Conservation (phyloP, 441 rosid genomes). For the Adansonia gregorii region DNA sequence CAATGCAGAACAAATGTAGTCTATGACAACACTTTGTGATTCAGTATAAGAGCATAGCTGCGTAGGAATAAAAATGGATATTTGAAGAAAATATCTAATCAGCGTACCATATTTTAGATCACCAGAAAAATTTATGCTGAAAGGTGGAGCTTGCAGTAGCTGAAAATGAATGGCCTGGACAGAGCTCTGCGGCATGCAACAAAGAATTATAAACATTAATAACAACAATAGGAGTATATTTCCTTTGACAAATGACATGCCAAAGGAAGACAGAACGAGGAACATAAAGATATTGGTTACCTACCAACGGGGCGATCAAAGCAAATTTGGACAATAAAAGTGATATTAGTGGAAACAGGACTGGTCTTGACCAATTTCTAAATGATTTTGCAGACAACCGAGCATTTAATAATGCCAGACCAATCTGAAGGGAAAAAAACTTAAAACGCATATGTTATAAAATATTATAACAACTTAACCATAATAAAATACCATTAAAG, state of each 20-base stretch:
- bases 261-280: slow-evolving; percentile 19
- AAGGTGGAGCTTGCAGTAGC: slow-evolving; percentile 82
- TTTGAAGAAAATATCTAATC: slow-evolving; percentile 18
- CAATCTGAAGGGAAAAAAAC: slow-evolving; percentile 53
- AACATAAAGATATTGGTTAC: slow-evolving; percentile 29
- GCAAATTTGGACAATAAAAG: slow-evolving; percentile 81
- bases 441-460: not conserved
- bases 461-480: not conserved
- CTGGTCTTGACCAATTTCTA: slow-evolving; percentile 66
- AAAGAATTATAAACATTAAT: not conserved
- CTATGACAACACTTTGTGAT: slow-evolving; percentile 16
- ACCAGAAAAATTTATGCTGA: slow-evolving; percentile 67
- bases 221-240: not conserved
- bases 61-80: not conserved
- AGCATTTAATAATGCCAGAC: slow-evolving; percentile 77
- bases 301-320: slow-evolving; percentile 83
- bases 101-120: slow-evolving; percentile 85
- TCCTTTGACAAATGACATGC: slow-evolving; percentile 13
- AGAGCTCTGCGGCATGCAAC: slow-evolving; percentile 61
- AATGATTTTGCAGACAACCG: slow-evolving; percentile 76
- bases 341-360: slow-evolving; percentile 69
- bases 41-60: slow-evolving; percentile 20
- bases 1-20: not conserved
- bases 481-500: slow-evolving; percentile 1
- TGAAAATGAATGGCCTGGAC: slow-evolving; percentile 81